Conservation (phyloP, 23 red algal species). For the Gracilariopsis chorda region DNA sequence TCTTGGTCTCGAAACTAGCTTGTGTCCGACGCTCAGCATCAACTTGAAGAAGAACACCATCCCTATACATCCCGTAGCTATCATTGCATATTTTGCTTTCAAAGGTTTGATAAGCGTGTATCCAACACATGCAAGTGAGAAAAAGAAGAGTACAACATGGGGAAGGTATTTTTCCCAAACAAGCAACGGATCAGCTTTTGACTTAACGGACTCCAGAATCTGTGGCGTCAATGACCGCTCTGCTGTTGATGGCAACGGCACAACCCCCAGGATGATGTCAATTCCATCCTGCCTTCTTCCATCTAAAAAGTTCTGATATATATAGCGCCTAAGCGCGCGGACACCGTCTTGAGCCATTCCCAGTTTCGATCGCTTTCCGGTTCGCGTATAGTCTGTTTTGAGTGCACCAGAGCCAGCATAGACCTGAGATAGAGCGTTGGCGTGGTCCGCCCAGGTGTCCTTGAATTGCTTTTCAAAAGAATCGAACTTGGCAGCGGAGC, state of each 20-base stretch:
- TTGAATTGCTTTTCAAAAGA: constrained; percentile 73
- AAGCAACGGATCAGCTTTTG: constrained; percentile 54
- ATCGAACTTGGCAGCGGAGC: constrained; percentile 55
- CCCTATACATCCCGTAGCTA: neutral
- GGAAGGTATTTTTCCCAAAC: constrained; percentile 55
- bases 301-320: constrained; percentile 87
- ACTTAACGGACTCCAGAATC: constrained; percentile 8
- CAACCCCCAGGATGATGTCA: constrained; percentile 80
- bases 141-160: constrained; percentile 13
- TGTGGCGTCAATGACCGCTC: neutral
- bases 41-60: constrained; percentile 19
- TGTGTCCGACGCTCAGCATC: constrained; percentile 40
- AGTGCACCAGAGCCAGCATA: constrained; percentile 90
- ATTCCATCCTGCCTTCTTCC: constrained; percentile 84
- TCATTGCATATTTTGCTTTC: neutral
- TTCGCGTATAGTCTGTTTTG: constrained; percentile 92
- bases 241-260: constrained; percentile 7
- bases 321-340: constrained; percentile 63
- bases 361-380: constrained; percentile 76
- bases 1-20: constrained; percentile 45
- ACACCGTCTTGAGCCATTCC: constrained; percentile 78
- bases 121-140: neutral
- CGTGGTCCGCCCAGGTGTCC: constrained; percentile 90
- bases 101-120: neutral
- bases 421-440: constrained; percentile 76